These are phyloP conservation scores for Penicillium frequentans DNA, from an alignment of 2,329 filamentous ascomycete species.

Conservation along the genomic window DNA sequence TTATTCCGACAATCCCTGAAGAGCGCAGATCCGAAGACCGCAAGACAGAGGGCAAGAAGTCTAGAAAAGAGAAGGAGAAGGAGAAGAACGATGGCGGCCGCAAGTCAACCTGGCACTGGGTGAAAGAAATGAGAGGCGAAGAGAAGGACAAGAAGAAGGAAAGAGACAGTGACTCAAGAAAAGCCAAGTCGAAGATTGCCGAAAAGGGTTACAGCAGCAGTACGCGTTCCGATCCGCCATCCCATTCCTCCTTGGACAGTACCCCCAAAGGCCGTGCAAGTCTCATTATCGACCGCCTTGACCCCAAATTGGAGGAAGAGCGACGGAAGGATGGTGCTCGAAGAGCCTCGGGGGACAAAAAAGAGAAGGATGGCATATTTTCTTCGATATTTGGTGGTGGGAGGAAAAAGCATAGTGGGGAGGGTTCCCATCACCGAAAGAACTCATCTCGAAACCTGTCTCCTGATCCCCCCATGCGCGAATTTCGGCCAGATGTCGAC, in stretches of 20 bases:
- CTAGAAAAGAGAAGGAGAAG: conserved; percentile 53
- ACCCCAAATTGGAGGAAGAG: conserved; percentile 65
- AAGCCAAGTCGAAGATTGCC: conserved; percentile 54
- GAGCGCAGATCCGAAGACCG: conserved; percentile 74
- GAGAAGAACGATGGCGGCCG: conserved; percentile 58
- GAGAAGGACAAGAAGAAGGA: conserved; percentile 61
- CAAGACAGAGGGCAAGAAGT: conserved; percentile 67
- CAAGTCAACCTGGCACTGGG: conserved; percentile 77
- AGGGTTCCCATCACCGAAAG: conserved; percentile 68
- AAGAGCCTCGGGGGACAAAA: conserved; percentile 71
- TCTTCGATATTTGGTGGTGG: conserved; percentile 88
- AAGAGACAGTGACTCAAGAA: conserved; percentile 68
- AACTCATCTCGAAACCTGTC: conserved; percentile 71
- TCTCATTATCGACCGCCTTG: conserved; percentile 77
- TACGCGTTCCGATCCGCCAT: conserved; percentile 73
- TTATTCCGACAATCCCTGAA: conserved; percentile 73
- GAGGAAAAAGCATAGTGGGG: conserved; percentile 82
- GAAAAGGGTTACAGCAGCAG: conserved; percentile 70
- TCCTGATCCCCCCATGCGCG: conserved; percentile 73
- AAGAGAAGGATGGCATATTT: conserved; percentile 91
- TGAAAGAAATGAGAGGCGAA: conserved; percentile 64
- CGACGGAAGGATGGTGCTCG: conserved; percentile 77
- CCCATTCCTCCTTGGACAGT: conserved; percentile 82
- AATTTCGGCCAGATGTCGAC: conserved; percentile 81
- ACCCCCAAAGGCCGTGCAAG: conserved; percentile 68